A percentile compares a stretch with the other conserved stretches of the same genome.
These are phyloP conservation scores for Phaeolepiota aurea DNA, from an alignment of 768 basidiomycete genomes.

Conservation along the genomic window DNA sequence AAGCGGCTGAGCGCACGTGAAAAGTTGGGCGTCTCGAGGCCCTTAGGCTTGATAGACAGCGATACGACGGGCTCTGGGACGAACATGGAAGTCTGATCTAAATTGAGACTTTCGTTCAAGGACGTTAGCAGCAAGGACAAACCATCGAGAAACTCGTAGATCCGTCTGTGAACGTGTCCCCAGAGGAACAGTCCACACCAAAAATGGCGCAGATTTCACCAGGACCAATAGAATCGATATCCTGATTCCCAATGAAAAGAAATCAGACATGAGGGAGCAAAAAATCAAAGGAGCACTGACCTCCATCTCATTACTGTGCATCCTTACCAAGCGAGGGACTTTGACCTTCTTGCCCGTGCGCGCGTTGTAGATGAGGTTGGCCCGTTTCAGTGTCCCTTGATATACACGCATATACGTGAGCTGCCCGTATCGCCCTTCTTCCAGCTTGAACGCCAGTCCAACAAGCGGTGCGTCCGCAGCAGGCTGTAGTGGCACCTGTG, in stretches of 20 bases:
- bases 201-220: constrained; percentile 99
- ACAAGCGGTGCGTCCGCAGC: constrained; percentile 85
- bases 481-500: constrained; percentile 69
- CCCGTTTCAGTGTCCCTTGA: constrained; percentile 87
- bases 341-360: constrained; percentile 96
- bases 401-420: constrained; percentile 98
- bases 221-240: constrained; percentile 87
- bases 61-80: constrained; percentile 99
- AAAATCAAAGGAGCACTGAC: constrained; percentile 26
- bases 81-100: constrained; percentile 85
- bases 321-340: constrained; percentile 89
- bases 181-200: constrained; percentile 95
- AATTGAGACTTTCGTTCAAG: constrained; percentile 3
- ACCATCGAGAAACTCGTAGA: constrained; percentile 91
- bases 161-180: constrained; percentile 96
- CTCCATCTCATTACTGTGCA: constrained; percentile 99
- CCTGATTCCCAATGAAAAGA: too few species aligned
- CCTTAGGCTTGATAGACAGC: constrained; percentile 84
- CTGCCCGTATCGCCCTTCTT: constrained; percentile 96
- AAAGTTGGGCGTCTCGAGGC: constrained; percentile 92
- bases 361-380: constrained; percentile 81
- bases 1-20: constrained; percentile 95
- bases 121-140: constrained; percentile 11
- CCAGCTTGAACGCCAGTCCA: constrained; percentile 95
- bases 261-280: too few species aligned